Evolutionary conservation across 768 basidiomycete species (phyloP), one percentile per base, ranked within the genome.

Genomic region (Rhodotorula toruloides): DNA sequence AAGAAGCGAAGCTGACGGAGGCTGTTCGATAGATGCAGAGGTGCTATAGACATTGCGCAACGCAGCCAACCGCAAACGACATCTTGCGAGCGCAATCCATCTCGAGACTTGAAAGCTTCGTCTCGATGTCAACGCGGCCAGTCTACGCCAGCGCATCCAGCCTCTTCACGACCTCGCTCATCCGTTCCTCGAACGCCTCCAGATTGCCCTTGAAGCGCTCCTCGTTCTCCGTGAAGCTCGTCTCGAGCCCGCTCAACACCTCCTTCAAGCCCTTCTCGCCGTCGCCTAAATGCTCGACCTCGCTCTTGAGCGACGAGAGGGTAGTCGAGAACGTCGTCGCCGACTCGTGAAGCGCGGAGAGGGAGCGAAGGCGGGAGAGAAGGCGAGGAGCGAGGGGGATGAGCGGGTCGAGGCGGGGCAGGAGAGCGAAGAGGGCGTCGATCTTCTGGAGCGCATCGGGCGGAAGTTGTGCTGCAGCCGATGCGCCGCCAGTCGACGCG

Each of bases 311-410:
- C 12, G 81, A 77, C 22, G 81, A 78, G 7, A 97, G 79, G 4
- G 85, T 84, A 29, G 80, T 81, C 57, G 87, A 83, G 73, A 97
- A 92, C 32, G 86, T 83, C 3, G 86, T 82, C 0, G 94, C 90
- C 54, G 88, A 85, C 0, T 86, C 82, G 74, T 99, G 94, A 65
- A 99, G 77, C 0, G 84, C 76, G 14, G 89, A 86, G 8, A 99
- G 81, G 16, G 91, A 92, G 44, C 90, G 85, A 43, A 99, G 78
- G 21, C 94, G 88, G 7, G 88, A 85, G 32, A 99, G 83, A 31
- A 99, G 87, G 72, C 96, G 91, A 3, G 93, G 78, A 1, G 81
- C 65, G 36, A 81, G 78, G 0, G 81, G 81, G 7, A 81, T 61
- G 37, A 81, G 74, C 0, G 80, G 78, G 25, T 81, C 79, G 11